Evolutionary conservation across 768 basidiomycete genomes (phyloP).

Genomic region (Termitomyces eurrhizus): DNA sequence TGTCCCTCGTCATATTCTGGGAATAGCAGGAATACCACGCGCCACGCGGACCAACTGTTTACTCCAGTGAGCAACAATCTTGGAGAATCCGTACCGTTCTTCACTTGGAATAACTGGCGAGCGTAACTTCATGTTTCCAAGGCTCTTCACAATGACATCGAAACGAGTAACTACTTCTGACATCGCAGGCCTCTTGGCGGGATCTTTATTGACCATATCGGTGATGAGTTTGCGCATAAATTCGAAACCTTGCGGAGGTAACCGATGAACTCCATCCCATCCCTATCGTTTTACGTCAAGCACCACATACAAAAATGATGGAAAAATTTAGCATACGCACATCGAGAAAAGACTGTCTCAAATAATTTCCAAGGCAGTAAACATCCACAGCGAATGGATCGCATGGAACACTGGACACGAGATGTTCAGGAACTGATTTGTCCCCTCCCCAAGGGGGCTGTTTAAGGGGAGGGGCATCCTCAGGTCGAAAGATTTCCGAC

Average conservation of each 20-base stretch:
- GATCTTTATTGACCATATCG: conserved; percentile 24
- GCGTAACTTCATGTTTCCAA: conserved; percentile 24
- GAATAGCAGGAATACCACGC: neutral
- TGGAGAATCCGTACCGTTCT: neutral
- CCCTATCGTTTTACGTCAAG: neutral
- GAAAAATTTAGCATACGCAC: neutral
- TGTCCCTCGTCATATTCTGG: neutral
- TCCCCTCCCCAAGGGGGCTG: neutral
- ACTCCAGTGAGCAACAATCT: neutral
- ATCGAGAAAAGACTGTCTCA: conserved; percentile 19
- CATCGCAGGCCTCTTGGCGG: conserved; percentile 27
- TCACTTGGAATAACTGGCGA: conserved; percentile 19
- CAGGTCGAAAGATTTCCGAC: conserved; percentile 16
- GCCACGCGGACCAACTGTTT: neutral
- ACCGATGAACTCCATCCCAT: neutral
- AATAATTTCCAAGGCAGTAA: conserved; percentile 29
- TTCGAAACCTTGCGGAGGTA: conserved; percentile 15
- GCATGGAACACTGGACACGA: too few relatives aligned
- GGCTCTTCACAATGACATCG: conserved; percentile 10
- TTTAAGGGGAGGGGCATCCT: conserved; percentile 20
- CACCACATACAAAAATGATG: neutral
- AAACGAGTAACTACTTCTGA: conserved; percentile 27
- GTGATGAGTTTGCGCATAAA: conserved; percentile 15
- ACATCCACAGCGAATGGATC: too few relatives aligned
- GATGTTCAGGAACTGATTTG: too few relatives aligned